Evolutionary conservation across 2,329 filamentous ascomycete genomes (phyloP).

Genomic region (Fonsecaea monophora): DNA sequence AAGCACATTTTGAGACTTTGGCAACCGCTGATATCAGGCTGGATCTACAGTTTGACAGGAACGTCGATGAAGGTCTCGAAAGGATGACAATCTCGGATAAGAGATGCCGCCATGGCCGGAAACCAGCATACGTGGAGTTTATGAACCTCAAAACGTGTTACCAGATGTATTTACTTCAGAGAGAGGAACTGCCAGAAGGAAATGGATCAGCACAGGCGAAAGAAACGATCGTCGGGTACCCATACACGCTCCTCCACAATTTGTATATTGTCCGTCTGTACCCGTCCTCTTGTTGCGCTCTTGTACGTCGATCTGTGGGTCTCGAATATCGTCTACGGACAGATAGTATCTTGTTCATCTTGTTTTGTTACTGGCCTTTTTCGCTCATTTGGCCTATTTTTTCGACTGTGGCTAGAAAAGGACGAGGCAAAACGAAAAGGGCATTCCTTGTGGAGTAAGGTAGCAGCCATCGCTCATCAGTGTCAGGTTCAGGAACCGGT

Average conservation of each 20-base stretch:
- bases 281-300: not conserved
- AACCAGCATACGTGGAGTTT: not conserved
- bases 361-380: not conserved
- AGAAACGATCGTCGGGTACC: constrained; percentile 9
- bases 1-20: not conserved
- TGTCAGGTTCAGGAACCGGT: not conserved
- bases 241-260: not conserved
- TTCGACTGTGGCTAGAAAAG: not conserved
- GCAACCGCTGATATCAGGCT: constrained; percentile 1
- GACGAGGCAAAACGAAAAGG: not conserved
- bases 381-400: not conserved
- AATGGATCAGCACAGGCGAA: constrained; percentile 8
- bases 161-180: not conserved
- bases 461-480: constrained; percentile 1
- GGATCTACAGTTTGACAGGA: not conserved
- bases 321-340: not conserved
- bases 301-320: not conserved
- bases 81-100: not conserved
- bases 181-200: constrained; percentile 2
- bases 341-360: not conserved
- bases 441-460: constrained; percentile 16
- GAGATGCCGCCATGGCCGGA: not conserved
- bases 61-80: not conserved
- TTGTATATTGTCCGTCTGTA: not conserved
- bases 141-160: not conserved